Conservation (phyloP, 768 basidiomycete species). For the Phlegmacium glaucopus region DNA sequence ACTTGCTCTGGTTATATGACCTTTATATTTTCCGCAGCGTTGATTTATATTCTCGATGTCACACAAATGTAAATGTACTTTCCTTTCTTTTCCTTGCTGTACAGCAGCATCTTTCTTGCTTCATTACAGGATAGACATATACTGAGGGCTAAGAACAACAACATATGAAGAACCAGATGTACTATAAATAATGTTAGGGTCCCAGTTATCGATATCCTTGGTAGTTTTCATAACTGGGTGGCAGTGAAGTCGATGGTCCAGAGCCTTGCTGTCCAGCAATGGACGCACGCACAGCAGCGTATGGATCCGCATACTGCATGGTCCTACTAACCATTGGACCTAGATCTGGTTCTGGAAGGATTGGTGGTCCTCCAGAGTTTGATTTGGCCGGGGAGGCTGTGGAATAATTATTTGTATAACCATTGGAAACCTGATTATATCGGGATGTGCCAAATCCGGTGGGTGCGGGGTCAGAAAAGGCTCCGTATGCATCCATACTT, state of each 20-base stretch:
- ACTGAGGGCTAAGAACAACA: neutral
- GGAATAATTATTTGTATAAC: slow-evolving; percentile 9
- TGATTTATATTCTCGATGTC: neutral
- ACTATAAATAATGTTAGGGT: slow-evolving; percentile 2
- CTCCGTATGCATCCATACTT: slow-evolving; percentile 87
- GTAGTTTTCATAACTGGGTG: slow-evolving; percentile 55
- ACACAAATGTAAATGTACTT: neutral
- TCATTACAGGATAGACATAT: neutral
- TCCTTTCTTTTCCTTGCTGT: neutral
- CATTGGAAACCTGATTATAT: slow-evolving; percentile 14
- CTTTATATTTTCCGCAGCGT: neutral
- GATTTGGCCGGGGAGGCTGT: slow-evolving; percentile 24
- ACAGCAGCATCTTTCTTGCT: neutral
- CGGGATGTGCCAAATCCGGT: slow-evolving; percentile 56
- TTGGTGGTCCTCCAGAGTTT: slow-evolving; percentile 27
- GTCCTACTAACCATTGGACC: slow-evolving; percentile 74
- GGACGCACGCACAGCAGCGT: slow-evolving; percentile 73
- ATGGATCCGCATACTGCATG: slow-evolving; percentile 92
- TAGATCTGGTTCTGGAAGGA: slow-evolving; percentile 40
- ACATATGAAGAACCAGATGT: slow-evolving; percentile 1
- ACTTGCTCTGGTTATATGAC: too few species aligned
- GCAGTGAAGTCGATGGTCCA: slow-evolving; percentile 22
- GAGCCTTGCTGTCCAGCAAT: slow-evolving; percentile 33
- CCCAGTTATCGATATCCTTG: slow-evolving; percentile 42
- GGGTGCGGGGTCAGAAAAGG: slow-evolving; percentile 86